These are phyloP conservation scores for Suillus spraguei DNA, from an alignment of 768 basidiomycete genomes.

Conservation along the genomic window DNA sequence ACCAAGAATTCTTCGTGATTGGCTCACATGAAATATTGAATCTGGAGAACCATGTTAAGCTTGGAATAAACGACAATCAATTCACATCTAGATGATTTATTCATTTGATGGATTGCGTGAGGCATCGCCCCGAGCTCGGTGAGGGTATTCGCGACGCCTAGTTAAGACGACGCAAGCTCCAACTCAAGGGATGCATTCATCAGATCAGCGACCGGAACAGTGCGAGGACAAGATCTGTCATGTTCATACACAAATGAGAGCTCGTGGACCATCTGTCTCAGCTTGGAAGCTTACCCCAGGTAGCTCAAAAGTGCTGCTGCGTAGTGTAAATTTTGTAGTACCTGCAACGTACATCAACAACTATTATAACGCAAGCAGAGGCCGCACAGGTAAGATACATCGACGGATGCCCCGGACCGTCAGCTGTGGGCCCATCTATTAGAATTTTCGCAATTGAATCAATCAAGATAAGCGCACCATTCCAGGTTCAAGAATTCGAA, in stretches of 20 bases:
- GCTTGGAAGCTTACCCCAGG: slow-evolving; percentile 7
- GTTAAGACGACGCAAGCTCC: neutral
- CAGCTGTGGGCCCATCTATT: neutral
- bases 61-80: slow-evolving; percentile 2
- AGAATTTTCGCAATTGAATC: neutral
- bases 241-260: slow-evolving; percentile 2
- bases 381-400: neutral
- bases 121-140: neutral
- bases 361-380: neutral
- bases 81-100: slow-evolving; percentile 2
- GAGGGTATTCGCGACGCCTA: neutral
- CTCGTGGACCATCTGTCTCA: slow-evolving; percentile 3
- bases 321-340: neutral
- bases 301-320: neutral
- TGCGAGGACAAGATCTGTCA: slow-evolving; percentile 5
- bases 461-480: slow-evolving; percentile 9
- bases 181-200: neutral
- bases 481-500: neutral
- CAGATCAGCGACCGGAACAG: slow-evolving; percentile 6
- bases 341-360: neutral
- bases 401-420: neutral
- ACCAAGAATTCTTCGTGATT: slow-evolving; percentile 1
- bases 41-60: neutral
- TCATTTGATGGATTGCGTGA: neutral
- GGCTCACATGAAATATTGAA: slow-evolving; percentile 6